Base-by-base conservation (phyloP, 257 asterid species). In the Solanum pimpinellifolium region DNA sequence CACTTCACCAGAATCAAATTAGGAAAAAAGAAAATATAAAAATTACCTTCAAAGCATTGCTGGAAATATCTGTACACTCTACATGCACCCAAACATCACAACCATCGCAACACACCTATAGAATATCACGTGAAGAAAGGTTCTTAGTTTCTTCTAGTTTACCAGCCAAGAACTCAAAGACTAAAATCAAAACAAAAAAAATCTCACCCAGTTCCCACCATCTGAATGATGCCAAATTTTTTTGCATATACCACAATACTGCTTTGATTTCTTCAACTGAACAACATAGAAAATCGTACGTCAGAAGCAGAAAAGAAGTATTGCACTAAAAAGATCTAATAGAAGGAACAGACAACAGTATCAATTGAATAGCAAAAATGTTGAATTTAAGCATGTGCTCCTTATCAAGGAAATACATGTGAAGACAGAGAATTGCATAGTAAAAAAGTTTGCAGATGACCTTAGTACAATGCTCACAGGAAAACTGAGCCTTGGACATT, bases 1-100 rank as follows among this genome's bases (percentile, higher is more conserved):
- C 62, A 87, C 89, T 65, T 59, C 52, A 74, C 85, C 72, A 86
- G 41, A 60, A 84, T 65, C 74, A 82, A 89, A 85, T 78, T 41
- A 80, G 84, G 72, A 72, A 72, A 49, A 42, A 47, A 85, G 20
- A 11, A 6, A 83, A 65, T 33, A 83, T 29, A 81, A 76, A 88
- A 90, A 83, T 69, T 85, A 97, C 99, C 99, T 96, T 93, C 85
- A 96, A 88, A 88, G 87, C 85, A 33, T 89, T 86, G 21, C 90
- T 56, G 83, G 99, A 90, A 85, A 94, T 87, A 83, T 91, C 89
- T 87, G 99, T 96, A 87, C 99, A 97, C 84, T 97, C 98, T 83
- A 97, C 97, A 92, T 97, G 99, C 87, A 96, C 97, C 99, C 99
- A 97, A 86, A 96, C 96, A 91, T 96, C 91, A 89, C 99, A 97